phyloP scores from a whole-genome alignment of 73 alveolate genomes.

The Paramecium bursaria region DNA sequence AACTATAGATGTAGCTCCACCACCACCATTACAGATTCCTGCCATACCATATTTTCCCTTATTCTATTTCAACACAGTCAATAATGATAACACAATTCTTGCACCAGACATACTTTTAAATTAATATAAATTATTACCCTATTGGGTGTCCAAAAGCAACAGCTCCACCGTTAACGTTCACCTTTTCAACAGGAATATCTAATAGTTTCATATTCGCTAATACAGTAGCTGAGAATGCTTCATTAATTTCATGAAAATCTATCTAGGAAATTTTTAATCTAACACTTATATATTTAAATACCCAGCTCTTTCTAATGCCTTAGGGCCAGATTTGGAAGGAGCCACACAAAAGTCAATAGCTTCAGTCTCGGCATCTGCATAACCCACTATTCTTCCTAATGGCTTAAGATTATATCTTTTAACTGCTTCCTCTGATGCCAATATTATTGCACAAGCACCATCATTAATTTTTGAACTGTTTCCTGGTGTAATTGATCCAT shows the following conservation, averaged over 20 bases:
- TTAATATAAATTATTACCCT: constrained; percentile 63
- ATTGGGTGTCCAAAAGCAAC: constrained; percentile 91
- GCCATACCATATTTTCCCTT: constrained; percentile 80
- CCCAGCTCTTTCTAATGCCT: constrained; percentile 71
- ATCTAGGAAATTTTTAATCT: constrained; percentile 70
- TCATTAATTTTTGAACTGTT: constrained; percentile 85
- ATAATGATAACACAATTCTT: constrained; percentile 77
- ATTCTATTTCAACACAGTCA: constrained; percentile 77
- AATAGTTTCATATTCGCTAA: constrained; percentile 82
- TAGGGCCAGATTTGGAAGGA: constrained; percentile 80
- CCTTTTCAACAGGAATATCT: constrained; percentile 71
- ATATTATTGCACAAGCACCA: constrained; percentile 83
- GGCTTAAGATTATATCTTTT: constrained; percentile 83
- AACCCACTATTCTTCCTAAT: constrained; percentile 80
- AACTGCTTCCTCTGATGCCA: constrained; percentile 83
- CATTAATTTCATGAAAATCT: constrained; percentile 84
- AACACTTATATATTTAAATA: neutral
- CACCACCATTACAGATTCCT: constrained; percentile 91
- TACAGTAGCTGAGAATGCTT: constrained; percentile 88
- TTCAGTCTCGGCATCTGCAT: constrained; percentile 84
- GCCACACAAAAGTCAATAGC: constrained; percentile 90
- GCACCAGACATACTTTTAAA: constrained; percentile 77
- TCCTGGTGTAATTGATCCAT: constrained; percentile 88
- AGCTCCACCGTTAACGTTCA: constrained; percentile 88
- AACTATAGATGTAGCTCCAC: constrained; percentile 89